A percentile compares a stretch with the other conserved stretches of the same genome.
Conservation (phyloP, 2,329 filamentous ascomycete genomes). For the Cadophora gregata region DNA sequence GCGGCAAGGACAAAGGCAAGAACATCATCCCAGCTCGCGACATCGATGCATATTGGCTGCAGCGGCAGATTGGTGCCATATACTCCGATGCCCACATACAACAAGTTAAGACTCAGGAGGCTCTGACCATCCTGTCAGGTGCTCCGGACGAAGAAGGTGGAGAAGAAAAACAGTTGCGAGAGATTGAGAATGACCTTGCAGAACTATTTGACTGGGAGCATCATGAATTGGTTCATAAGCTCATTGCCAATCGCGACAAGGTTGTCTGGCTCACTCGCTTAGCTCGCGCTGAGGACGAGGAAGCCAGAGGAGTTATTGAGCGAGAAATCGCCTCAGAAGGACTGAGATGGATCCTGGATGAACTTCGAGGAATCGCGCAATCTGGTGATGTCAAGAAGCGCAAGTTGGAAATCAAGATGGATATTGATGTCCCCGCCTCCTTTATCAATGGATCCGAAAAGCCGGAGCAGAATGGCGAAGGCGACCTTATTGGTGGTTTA, state of each 20-base stretch:
- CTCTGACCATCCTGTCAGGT: conserved; percentile 81
- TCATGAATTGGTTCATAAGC: conserved; percentile 87
- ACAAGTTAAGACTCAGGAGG: conserved; percentile 88
- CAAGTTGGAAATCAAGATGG: conserved; percentile 92
- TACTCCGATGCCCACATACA: conserved; percentile 93
- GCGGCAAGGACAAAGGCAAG: conserved; percentile 57
- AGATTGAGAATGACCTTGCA: conserved; percentile 98
- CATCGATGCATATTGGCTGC: conserved; percentile 97
- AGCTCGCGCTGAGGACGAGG: conserved; percentile 80
- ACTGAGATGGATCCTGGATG: conserved; percentile 83
- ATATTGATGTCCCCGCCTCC: conserved; percentile 76
- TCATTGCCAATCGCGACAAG: conserved; percentile 91
- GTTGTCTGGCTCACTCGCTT: conserved; percentile 94
- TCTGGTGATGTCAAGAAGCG: conserved; percentile 62
- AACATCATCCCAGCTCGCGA: conserved; percentile 80
- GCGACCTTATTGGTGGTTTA: conserved; percentile 78
- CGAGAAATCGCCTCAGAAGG: conserved; percentile 91
- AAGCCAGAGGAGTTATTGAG: conserved; percentile 78
- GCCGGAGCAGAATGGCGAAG: conserved; percentile 64
- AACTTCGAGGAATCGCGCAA: conserved; percentile 77
- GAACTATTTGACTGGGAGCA: conserved; percentile 98
- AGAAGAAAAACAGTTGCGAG: conserved; percentile 83
- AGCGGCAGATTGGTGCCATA: conserved; percentile 85
- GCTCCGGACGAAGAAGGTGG: conserved; percentile 76
- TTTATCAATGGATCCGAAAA: conserved; percentile 57